phyloP scores from a whole-genome alignment of 2,329 filamentous ascomycete genomes.

The Penicillium frequentans region DNA sequence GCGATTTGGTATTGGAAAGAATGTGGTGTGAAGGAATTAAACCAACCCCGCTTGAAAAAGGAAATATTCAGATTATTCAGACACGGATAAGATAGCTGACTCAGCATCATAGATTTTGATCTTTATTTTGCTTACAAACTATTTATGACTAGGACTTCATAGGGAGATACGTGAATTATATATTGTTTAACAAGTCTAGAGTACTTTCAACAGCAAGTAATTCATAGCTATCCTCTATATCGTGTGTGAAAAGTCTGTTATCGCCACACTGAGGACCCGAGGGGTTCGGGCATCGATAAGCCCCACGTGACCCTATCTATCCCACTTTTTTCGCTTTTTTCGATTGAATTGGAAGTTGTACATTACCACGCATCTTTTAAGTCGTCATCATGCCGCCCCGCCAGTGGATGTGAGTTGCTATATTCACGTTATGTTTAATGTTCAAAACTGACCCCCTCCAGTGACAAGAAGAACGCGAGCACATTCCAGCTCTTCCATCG shows the following conservation, averaged over 20 bases:
- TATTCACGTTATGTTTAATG: not conserved
- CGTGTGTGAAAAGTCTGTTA: not conserved
- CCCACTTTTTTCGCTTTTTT: constrained; percentile 28
- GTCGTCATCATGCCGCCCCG: constrained; percentile 66
- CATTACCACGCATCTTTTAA: not conserved
- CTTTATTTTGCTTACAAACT: not conserved
- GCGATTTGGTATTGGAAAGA: constrained; percentile 12
- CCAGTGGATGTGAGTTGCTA: constrained; percentile 67
- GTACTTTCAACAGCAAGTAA: not conserved
- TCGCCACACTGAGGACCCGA: constrained; percentile 18
- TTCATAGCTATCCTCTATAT: not conserved
- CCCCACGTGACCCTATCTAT: constrained; percentile 31
- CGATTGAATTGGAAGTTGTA: constrained; percentile 1
- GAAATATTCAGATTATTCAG: constrained; percentile 28
- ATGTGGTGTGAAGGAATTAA: constrained; percentile 5
- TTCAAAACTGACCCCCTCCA: constrained; percentile 39
- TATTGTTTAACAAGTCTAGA: not conserved
- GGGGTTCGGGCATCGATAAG: constrained; percentile 30
- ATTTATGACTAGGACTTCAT: not conserved
- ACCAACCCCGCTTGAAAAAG: constrained; percentile 28
- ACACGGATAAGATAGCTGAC: constrained; percentile 33
- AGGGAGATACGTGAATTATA: too few species aligned
- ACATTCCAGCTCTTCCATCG: constrained; percentile 95
- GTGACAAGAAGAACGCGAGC: constrained; percentile 86
- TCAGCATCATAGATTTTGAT: constrained; percentile 12